Evolutionary conservation across 768 basidiomycete species (phyloP).

Genomic region (Hemileccinum impolitum): DNA sequence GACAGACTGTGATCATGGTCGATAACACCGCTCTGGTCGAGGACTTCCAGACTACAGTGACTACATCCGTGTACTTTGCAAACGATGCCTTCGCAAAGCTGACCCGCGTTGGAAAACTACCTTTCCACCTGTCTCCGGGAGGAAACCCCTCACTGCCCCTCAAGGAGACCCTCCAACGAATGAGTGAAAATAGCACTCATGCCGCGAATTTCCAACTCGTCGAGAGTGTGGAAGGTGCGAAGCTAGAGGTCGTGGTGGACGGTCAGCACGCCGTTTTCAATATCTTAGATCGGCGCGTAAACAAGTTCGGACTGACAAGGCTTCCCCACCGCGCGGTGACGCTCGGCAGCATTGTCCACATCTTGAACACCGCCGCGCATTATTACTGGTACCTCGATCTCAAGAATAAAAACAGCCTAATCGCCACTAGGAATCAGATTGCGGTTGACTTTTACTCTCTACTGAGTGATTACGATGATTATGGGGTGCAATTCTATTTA

Average conservation of each 20-base stretch:
- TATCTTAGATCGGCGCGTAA: constrained; percentile 1
- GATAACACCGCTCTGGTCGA: constrained; percentile 6
- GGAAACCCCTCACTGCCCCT: neutral
- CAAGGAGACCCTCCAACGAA: neutral
- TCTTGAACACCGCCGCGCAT: constrained; percentile 15
- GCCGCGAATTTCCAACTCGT: neutral
- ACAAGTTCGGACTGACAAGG: neutral
- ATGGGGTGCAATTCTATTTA: neutral
- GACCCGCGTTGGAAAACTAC: neutral
- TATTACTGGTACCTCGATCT: constrained; percentile 23
- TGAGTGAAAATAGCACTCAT: neutral
- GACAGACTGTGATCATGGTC: neutral
- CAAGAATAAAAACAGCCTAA: neutral
- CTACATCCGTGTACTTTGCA: neutral
- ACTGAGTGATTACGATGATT: neutral
- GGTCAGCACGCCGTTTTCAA: constrained; percentile 2
- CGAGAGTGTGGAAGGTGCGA: neutral
- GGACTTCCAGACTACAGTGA: constrained; percentile 12
- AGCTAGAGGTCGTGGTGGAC: constrained; percentile 1
- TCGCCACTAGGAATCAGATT: neutral
- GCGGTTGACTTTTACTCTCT: constrained; percentile 12
- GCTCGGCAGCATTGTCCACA: neutral
- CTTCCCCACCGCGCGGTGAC: neutral
- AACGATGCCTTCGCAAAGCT: constrained; percentile 3
- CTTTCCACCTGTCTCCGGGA: neutral